Conservation (phyloP, 768 basidiomycete species). For the Nidula microcarpa region DNA sequence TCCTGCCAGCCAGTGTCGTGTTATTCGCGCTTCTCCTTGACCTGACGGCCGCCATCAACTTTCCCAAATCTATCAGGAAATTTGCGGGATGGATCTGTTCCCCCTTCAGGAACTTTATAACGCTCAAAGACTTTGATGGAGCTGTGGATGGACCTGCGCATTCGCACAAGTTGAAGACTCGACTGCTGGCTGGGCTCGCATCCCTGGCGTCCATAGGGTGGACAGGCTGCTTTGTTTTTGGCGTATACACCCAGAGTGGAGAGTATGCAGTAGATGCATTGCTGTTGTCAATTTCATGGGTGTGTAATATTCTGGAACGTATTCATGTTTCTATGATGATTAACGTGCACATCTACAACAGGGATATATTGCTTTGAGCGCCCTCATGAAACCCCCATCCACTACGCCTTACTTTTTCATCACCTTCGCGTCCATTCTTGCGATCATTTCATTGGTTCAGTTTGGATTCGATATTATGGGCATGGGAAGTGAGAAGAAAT, state of each 20-base stretch:
- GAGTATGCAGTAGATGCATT: constrained; percentile 18
- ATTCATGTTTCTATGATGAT: too few species aligned
- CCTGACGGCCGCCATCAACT: constrained; percentile 13
- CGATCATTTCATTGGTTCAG: constrained; percentile 29
- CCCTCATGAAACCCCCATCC: constrained; percentile 34
- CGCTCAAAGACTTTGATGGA: constrained; percentile 46
- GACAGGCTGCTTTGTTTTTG: constrained; percentile 38
- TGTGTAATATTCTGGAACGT: constrained; percentile 19
- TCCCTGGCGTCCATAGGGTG: constrained; percentile 35
- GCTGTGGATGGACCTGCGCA: constrained; percentile 23
- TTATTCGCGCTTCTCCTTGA: constrained; percentile 24
- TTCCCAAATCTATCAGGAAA: constrained; percentile 20
- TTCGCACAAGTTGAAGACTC: constrained; percentile 22
- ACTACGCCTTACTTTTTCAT: constrained; percentile 55
- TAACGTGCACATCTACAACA: constrained; percentile 10
- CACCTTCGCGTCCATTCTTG: constrained; percentile 32
- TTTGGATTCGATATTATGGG: constrained; percentile 25
- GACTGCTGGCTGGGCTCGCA: constrained; percentile 32
- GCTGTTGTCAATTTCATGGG: constrained; percentile 45
- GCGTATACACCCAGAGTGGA: constrained; percentile 18
- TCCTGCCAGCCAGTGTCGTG: constrained; percentile 24
- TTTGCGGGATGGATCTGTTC: constrained; percentile 18
- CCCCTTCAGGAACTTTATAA: constrained; percentile 53
- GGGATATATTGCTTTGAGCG: constrained; percentile 40
- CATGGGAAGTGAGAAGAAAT: constrained; percentile 3